phyloP scores from a whole-genome alignment of 768 basidiomycete species.

The Hygrophorus pudorinus region DNA sequence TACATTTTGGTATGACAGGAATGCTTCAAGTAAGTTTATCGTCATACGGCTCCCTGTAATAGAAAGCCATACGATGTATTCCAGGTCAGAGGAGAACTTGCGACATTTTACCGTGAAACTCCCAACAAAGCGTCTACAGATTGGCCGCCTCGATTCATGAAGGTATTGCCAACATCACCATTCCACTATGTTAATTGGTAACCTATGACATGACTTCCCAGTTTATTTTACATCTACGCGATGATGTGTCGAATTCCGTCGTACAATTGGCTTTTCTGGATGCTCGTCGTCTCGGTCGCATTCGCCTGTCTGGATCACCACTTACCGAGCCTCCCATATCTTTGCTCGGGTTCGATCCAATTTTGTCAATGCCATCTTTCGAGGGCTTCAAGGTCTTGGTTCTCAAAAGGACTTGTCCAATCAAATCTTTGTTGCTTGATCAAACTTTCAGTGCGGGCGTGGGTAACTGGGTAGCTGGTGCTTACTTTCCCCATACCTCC shows the following conservation, averaged over 20 bases:
- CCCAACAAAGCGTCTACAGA: constrained; percentile 28
- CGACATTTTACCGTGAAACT: constrained; percentile 39
- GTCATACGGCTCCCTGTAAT: background rate
- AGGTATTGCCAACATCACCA: constrained; percentile 25
- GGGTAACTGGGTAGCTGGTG: constrained; percentile 78
- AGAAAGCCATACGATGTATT: background rate
- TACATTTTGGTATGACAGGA: constrained; percentile 86
- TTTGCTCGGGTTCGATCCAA: constrained; percentile 67
- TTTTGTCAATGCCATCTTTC: constrained; percentile 53
- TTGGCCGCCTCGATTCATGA: constrained; percentile 64
- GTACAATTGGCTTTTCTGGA: constrained; percentile 62
- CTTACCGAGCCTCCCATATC: constrained; percentile 60
- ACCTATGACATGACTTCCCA: constrained; percentile 14
- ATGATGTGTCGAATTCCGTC: constrained; percentile 23
- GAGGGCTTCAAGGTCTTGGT: constrained; percentile 39
- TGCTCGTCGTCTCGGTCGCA: constrained; percentile 58
- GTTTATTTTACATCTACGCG: constrained; percentile 57
- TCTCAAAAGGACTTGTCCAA: constrained; percentile 47
- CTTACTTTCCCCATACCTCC: constrained; percentile 9
- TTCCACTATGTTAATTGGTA: background rate
- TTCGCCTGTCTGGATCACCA: constrained; percentile 53
- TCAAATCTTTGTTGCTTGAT: constrained; percentile 69
- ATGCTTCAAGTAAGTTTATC: constrained; percentile 46
- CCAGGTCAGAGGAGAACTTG: constrained; percentile 38
- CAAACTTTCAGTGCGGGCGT: constrained; percentile 76